A percentile compares a stretch with the other conserved stretches of the same genome.
Conservation (phyloP, 352 stramenopile genomes). For the Achlya hypogyna region DNA sequence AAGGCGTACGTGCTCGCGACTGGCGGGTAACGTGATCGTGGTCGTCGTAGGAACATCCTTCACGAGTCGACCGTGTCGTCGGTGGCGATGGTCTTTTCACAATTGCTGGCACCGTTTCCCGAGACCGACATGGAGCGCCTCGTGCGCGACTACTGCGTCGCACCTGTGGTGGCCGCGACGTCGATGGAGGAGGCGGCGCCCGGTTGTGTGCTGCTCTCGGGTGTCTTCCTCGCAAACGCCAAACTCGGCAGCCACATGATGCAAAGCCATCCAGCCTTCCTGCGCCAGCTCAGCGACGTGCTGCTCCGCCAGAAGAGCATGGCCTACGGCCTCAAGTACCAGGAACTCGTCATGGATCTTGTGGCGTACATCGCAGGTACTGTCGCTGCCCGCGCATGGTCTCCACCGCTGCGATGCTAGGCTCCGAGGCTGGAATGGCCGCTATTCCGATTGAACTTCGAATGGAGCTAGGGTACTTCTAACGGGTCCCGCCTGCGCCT, state of each 20-base stretch:
- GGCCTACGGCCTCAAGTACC: neutral
- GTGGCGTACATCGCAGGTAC: conserved; percentile 18
- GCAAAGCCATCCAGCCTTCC: conserved; percentile 7
- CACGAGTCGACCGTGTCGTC: conserved; percentile 52
- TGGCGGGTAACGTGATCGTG: conserved; percentile 13
- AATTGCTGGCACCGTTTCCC: conserved; percentile 68
- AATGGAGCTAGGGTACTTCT: conserved; percentile 50
- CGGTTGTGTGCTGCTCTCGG: conserved; percentile 61
- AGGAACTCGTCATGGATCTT: conserved; percentile 18
- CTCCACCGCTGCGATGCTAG: neutral
- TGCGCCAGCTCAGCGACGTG: conserved; percentile 2
- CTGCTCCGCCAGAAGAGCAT: neutral
- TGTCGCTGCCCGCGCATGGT: neutral
- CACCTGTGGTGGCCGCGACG: conserved; percentile 41
- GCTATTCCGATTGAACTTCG: conserved; percentile 54
- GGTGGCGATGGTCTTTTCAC: conserved; percentile 74
- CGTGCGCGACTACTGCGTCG: conserved; percentile 56
- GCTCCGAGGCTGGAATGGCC: conserved; percentile 43
- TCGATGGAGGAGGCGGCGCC: conserved; percentile 46
- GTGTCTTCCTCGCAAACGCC: conserved; percentile 70
- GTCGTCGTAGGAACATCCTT: neutral
- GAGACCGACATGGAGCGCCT: conserved; percentile 56
- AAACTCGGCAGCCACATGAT: conserved; percentile 41
- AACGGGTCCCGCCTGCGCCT: neutral
- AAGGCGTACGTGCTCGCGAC: conserved; percentile 20